phyloP scores from a whole-genome alignment of 2,329 filamentous ascomycete species.

The Parastagonospora avenae region DNA sequence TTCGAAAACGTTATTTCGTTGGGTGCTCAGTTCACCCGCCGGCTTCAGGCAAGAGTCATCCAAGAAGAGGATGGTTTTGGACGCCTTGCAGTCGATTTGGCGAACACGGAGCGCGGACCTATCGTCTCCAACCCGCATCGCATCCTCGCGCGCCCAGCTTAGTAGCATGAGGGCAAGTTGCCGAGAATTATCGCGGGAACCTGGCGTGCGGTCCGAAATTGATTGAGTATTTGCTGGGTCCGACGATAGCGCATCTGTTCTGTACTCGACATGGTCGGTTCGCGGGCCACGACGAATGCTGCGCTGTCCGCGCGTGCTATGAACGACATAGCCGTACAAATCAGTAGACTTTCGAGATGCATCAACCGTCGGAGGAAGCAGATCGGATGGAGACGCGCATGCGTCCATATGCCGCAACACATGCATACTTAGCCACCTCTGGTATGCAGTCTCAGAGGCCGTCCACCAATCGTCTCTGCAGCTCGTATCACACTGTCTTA shows the following conservation, averaged over 20 bases:
- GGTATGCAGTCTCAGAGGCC: not conserved
- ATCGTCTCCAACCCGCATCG: conserved; percentile 2
- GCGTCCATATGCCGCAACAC: not conserved
- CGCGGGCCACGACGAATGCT: not conserved
- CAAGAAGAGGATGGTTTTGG: too few relatives aligned
- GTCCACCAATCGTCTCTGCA: conserved; percentile 1
- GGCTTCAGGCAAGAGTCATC: too few relatives aligned
- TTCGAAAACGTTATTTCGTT: too few relatives aligned
- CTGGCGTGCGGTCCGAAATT: conserved; percentile 12
- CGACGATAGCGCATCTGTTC: not conserved
- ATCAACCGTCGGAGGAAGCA: not conserved
- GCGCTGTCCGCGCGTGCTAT: not conserved
- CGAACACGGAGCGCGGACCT: not conserved
- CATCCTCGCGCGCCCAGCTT: conserved; percentile 2
- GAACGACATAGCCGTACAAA: not conserved
- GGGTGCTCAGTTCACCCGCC: too few relatives aligned
- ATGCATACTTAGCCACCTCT: not conserved
- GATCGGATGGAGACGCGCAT: not conserved
- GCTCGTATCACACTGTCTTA: not conserved
- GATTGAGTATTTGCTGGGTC: conserved; percentile 15
- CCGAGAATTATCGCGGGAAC: conserved; percentile 7
- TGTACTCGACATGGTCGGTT: not conserved
- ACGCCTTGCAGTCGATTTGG: too few relatives aligned
- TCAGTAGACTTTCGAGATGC: not conserved
- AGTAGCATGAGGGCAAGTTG: conserved; percentile 7